Conservation (phyloP, 2,329 filamentous ascomycete genomes). For the Purpureocillium lavendulum region DNA sequence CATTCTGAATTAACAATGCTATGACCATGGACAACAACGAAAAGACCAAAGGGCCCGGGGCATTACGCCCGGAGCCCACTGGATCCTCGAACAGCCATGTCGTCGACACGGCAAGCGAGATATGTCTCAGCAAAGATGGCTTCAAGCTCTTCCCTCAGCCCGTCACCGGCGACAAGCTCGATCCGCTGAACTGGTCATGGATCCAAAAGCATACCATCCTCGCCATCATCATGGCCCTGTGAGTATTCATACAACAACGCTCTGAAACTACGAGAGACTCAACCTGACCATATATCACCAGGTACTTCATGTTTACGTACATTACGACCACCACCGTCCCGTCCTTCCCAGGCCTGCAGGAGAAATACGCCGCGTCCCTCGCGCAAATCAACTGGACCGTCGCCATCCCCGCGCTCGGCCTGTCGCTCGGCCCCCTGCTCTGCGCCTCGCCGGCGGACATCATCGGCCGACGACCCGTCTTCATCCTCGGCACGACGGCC, state of each 20-base stretch:
- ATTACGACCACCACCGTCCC: constrained; percentile 48
- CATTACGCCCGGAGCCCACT: too few species aligned
- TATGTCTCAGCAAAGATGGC: constrained; percentile 6
- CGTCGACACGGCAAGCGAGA: too few species aligned
- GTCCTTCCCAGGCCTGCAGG: constrained; percentile 40
- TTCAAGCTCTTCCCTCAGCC: constrained; percentile 17
- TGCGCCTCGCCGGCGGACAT: constrained; percentile 41
- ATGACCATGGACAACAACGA: too few species aligned
- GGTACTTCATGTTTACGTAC: constrained; percentile 51
- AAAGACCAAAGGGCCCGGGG: too few species aligned
- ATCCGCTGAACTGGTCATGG: constrained; percentile 45
- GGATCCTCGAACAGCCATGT: too few species aligned
- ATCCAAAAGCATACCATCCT: constrained; percentile 39
- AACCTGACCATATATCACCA: constrained; percentile 13
- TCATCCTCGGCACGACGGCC: constrained; percentile 14
- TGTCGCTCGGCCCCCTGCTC: constrained; percentile 40
- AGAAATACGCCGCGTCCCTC: constrained; percentile 33
- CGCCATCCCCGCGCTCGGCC: constrained; percentile 40
- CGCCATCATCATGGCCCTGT: constrained; percentile 44
- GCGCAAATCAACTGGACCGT: constrained; percentile 46
- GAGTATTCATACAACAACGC: constrained; percentile 10
- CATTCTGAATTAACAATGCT: too few species aligned
- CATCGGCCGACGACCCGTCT: constrained; percentile 29
- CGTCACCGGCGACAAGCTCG: constrained; percentile 29
- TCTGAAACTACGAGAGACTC: too few species aligned